phyloP scores from a whole-genome alignment of 1,284 basidiomycete genomes.

The Phenoliferia sp. region DNA sequence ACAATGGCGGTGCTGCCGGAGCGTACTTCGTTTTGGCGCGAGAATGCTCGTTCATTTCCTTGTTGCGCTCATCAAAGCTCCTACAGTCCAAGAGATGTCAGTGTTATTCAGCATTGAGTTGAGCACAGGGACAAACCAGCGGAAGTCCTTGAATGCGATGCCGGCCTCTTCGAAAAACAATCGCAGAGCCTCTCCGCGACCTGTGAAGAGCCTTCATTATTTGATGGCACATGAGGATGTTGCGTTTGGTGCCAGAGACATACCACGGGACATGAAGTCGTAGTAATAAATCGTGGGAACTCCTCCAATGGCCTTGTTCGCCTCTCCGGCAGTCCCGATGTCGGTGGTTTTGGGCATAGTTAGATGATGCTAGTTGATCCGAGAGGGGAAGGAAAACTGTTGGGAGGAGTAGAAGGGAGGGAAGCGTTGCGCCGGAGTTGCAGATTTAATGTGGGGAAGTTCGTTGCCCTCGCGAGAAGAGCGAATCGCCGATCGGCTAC shows the following conservation, averaged over 20 bases:
- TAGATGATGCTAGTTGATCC: no score
- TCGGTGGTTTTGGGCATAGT: not conserved
- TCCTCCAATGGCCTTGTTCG: constrained; percentile 4
- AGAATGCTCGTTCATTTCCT: not conserved
- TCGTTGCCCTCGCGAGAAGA: no score
- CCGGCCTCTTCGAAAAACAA: constrained; percentile 17
- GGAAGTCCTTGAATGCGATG: constrained; percentile 8
- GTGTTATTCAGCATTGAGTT: no score
- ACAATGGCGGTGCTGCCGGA: not conserved
- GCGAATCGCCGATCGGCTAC: no score
- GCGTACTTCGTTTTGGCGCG: constrained; percentile 5
- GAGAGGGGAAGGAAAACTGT: no score
- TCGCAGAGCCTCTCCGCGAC: constrained; percentile 2
- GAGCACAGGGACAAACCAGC: not conserved
- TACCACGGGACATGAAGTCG: constrained; percentile 2
- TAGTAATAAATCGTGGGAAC: constrained; percentile 6
- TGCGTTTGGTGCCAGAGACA: not conserved
- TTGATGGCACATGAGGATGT: not conserved
- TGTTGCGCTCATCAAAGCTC: constrained; percentile 12
- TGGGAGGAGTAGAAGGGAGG: no score
- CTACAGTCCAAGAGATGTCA: not conserved
- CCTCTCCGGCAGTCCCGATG: not conserved
- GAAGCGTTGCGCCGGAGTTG: no score
- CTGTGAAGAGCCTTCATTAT: not conserved
- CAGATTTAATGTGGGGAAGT: no score